phyloP scores from a whole-genome alignment of 164 flowering plant species.

The Tetracentron sinense region DNA sequence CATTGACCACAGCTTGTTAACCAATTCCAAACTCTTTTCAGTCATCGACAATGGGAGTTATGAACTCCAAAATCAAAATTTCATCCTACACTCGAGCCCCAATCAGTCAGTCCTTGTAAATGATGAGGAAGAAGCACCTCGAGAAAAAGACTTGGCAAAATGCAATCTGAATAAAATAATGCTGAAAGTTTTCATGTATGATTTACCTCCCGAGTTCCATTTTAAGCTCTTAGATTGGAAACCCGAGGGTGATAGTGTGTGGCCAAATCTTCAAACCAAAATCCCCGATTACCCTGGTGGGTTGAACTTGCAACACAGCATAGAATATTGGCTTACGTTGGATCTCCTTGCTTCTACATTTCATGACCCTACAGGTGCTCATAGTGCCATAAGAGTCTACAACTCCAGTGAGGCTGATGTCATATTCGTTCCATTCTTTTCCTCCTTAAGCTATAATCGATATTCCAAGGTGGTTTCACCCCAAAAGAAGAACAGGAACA shows the following conservation, averaged over 20 bases:
- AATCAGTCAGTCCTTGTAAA: conserved; percentile 9
- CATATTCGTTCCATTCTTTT: conserved; percentile 88
- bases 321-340: conserved; percentile 93
- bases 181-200: conserved; percentile 94
- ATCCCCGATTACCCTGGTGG: conserved; percentile 86
- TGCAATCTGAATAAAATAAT: conserved; percentile 16
- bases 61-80: conserved; percentile 15
- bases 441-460: conserved; percentile 77
- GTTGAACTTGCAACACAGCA: conserved; percentile 86
- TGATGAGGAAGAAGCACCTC: conserved; percentile 6
- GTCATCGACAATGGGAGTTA: conserved; percentile 10
- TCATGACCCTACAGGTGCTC: conserved; percentile 24
- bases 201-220: conserved; percentile 85
- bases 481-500: conserved; percentile 46
- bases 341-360: conserved; percentile 68
- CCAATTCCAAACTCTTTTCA: conserved; percentile 30
- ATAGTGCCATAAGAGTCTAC: conserved; percentile 58
- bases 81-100: conserved; percentile 10
- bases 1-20: conserved; percentile 33
- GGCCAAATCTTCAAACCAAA: conserved; percentile 66
- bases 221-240: conserved; percentile 80
- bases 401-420: conserved; percentile 84
- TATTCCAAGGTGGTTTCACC: conserved; percentile 45
- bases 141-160: conserved; percentile 9
- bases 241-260: conserved; percentile 37